Percentiles rank a stretch among this genome's conserved stretches.
These are phyloP conservation scores for Exophiala phaeomuriformis DNA, from an alignment of 2,329 filamentous ascomycete species.

Conservation along the genomic window DNA sequence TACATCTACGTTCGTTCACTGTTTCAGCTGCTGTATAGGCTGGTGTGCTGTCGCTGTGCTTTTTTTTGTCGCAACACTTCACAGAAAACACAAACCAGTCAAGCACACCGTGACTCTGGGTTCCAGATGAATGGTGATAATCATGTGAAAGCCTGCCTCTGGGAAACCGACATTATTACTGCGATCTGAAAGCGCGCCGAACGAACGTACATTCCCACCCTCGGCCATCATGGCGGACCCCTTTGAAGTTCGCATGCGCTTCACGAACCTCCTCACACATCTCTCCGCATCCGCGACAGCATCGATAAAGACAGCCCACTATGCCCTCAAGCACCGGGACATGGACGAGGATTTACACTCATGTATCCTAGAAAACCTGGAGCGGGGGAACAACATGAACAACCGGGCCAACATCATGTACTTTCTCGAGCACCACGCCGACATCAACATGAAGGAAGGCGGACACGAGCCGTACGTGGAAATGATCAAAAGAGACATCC, in stretches of 20 bases:
- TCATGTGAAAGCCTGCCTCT: too few species aligned
- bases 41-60: too few species aligned
- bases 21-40: too few species aligned
- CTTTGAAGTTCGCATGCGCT: constrained; percentile 97
- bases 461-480: constrained; percentile 69
- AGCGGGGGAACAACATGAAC: constrained; percentile 81
- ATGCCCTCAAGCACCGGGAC: constrained; percentile 87
- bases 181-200: neutral
- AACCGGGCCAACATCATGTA: constrained; percentile 98
- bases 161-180: too few species aligned
- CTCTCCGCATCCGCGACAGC: constrained; percentile 85
- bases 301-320: constrained; percentile 85
- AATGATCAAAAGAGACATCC: constrained; percentile 92
- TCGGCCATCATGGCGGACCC: constrained; percentile 63
- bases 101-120: too few species aligned
- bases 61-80: too few species aligned
- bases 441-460: constrained; percentile 68
- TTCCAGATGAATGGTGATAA: too few species aligned
- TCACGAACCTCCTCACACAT: constrained; percentile 81
- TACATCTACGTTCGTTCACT: too few species aligned
- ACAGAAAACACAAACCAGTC: too few species aligned
- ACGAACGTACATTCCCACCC: neutral
- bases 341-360: constrained; percentile 96
- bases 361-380: constrained; percentile 92
- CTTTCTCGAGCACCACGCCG: constrained; percentile 92